Evolutionary conservation across 768 basidiomycete species (phyloP), one percentile per base, ranked within the genome.

Genomic region (Tylopilus sp.): DNA sequence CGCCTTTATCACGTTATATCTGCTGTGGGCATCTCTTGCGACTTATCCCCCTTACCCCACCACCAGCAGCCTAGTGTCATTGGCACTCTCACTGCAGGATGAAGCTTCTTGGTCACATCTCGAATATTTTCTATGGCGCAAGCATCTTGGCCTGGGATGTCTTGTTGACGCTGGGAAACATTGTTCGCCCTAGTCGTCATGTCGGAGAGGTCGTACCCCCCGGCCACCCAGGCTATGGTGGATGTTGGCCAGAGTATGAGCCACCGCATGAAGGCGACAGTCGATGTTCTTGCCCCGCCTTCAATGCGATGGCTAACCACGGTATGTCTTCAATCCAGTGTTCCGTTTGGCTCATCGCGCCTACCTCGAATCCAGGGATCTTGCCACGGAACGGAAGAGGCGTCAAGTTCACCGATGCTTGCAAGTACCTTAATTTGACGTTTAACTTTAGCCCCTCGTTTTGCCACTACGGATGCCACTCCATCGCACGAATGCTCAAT

Each of bases 241-340:
- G 86, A 0, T 61, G 74, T 40, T 91, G 88, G 88, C 86, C 87
- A 6, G 79, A 82, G 60, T 90, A 75, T 57, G 69, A 75, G 3
- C 66, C 82, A 1, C 79, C 86, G 11, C 69, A 68, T 53, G 74
- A 80, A 10, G 79, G 78, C 3, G 86, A 89, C 56, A 87, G 86
- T 60, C 73, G 89, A 13, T 79, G 77, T 56, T 79, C 80, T 2
- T 90, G 88, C 57, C 88, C 86, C 3, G 85, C 78, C 11, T 68
- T 90, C 57, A 90, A 91, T 56, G 83, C 86, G 0, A 71, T 91
- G 78, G 86, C 88, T 6, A 91, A 91, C 61, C 88, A 91, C 57
- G 88, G 88, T 88, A 36, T 22, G 67, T 51, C 35, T 23, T n/a
- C 76, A 77, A 51, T 78, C 70, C 63, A 73, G 26, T 9, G 9